Percentiles rank a stretch among this genome's conserved stretches.
These are phyloP conservation scores for Roridomyces roridus DNA, from an alignment of 768 basidiomycete species.

Conservation along the genomic window DNA sequence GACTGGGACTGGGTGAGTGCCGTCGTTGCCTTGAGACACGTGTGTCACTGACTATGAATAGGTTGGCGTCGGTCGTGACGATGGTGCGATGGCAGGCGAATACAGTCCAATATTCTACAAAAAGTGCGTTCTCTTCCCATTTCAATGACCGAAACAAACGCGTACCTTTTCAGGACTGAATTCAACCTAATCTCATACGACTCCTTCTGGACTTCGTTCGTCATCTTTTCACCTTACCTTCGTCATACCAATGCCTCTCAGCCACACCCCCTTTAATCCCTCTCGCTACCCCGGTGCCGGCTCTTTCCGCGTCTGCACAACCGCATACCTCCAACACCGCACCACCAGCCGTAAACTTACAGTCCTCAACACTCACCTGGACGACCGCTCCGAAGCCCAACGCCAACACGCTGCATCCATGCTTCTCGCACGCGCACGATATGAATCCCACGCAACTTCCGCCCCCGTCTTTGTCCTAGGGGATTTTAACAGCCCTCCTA, in stretches of 20 bases:
- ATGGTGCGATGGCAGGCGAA: constrained; percentile 61
- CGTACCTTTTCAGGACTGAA: constrained; percentile 30
- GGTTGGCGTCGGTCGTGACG: constrained; percentile 69
- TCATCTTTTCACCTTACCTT: neutral
- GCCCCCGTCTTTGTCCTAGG: constrained; percentile 55
- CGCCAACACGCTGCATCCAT: constrained; percentile 58
- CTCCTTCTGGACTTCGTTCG: constrained; percentile 64
- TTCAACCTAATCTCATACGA: constrained; percentile 47
- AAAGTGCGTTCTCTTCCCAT: constrained; percentile 33
- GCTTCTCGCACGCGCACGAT: constrained; percentile 53
- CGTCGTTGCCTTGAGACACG: neutral
- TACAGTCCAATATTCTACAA: constrained; percentile 70
- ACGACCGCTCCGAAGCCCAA: constrained; percentile 59
- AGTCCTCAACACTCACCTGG: constrained; percentile 60
- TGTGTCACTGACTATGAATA: constrained; percentile 27
- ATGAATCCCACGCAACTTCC: constrained; percentile 47
- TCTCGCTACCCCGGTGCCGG: constrained; percentile 60
- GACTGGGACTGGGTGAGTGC: constrained; percentile 58
- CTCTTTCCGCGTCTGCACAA: constrained; percentile 55
- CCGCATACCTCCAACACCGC: constrained; percentile 35
- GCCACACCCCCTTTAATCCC: constrained; percentile 53
- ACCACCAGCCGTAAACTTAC: constrained; percentile 37
- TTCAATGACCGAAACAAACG: neutral
- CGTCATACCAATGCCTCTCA: constrained; percentile 16
- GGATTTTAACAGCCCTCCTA: constrained; percentile 59